phyloP scores from a whole-genome alignment of 441 rosid genomes.

The Brassica hybrid region DNA sequence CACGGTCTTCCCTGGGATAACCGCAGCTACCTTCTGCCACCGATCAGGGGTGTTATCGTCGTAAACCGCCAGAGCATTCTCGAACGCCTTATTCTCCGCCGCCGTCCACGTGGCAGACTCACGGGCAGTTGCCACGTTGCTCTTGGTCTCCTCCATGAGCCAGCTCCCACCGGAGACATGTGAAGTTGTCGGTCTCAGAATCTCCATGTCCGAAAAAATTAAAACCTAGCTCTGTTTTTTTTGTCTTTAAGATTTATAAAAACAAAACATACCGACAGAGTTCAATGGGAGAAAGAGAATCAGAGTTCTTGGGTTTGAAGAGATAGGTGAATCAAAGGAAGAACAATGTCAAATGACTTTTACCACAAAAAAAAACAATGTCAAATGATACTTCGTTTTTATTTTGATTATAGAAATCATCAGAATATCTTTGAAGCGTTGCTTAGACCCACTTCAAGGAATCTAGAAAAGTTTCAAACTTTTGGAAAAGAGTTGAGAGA shows the following conservation, averaged over 20 bases:
- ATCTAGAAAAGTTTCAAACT: conserved; percentile 58
- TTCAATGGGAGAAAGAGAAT: background rate
- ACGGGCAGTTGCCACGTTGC: conserved; percentile 3
- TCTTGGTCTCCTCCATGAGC: conserved; percentile 51
- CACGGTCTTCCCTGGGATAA: conserved; percentile 76
- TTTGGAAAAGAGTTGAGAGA: conserved; percentile 28
- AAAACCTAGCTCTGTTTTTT: conserved; percentile 22
- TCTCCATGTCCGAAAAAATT: conserved; percentile 53
- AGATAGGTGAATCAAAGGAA: conserved; percentile 48
- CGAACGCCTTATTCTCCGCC: conserved; percentile 70
- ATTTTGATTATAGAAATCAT: conserved; percentile 59
- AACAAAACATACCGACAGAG: conserved; percentile 29
- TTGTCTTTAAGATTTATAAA: conserved; percentile 27
- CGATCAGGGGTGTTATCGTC: conserved; percentile 69
- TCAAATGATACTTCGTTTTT: conserved; percentile 52
- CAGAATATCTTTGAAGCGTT: conserved; percentile 27
- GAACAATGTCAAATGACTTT: no score
- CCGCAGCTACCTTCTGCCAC: conserved; percentile 68
- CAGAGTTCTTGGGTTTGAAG: conserved; percentile 16
- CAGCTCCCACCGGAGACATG: conserved; percentile 49
- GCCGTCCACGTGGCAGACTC: conserved; percentile 57
- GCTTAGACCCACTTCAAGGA: conserved; percentile 60
- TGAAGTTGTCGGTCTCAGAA: conserved; percentile 50
- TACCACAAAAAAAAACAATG: no score
- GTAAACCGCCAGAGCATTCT: conserved; percentile 67